Evolutionary conservation across 2,329 filamentous ascomycete species (phyloP), one percentile per base, ranked within the genome.

Genomic region (Fusarium mangiferae): DNA sequence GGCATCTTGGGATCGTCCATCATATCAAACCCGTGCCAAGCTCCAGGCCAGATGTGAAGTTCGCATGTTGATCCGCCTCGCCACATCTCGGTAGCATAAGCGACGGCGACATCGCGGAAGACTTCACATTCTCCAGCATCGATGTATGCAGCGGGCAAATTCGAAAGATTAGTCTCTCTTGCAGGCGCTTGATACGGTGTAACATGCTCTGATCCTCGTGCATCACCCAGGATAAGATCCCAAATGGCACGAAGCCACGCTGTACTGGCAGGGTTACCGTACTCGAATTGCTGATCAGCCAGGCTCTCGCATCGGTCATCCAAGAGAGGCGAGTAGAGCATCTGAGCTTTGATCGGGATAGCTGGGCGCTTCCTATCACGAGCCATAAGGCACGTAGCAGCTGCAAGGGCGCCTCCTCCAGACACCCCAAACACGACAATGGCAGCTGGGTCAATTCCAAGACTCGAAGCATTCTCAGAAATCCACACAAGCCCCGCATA

Each of bases 1-100:
- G 58, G 58, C 1, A 63, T 13, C 17, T 33, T 20, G 5, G 45
- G 58, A n/a, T 63, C 62, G 5, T 65, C 45, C 30, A 65, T 65
- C 62, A 65, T 65, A 5, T 66, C 62, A 7, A 66, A 66, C 1
- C 62, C 62, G 7, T 66, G 62, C 26, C 62, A 66, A 3, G 39
- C 62, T 30, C 62, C 62, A 7, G 49, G 49, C 64, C 64, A 67
- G 5, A 67, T 66, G 5, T 67, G 64, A 18, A 66, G 36, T 6
- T 66, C 61, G 5, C 41, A 56, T 7, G 61, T 66, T 18, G 62
- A 66, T 17, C 63, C 63, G 8, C 48, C 39, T 22, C 26, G 28
- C 63, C 61, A 66, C 49, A 66, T 48, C 3, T 38, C 42, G 4
- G 49, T 49, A 7, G 63, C 63, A 22, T 66, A 66, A 14, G 61